A percentile compares a stretch with the other conserved stretches of the same genome.
Evolutionary conservation across 352 stramenopile species (phyloP).

Genomic region (Pythium pyrilobum): DNA sequence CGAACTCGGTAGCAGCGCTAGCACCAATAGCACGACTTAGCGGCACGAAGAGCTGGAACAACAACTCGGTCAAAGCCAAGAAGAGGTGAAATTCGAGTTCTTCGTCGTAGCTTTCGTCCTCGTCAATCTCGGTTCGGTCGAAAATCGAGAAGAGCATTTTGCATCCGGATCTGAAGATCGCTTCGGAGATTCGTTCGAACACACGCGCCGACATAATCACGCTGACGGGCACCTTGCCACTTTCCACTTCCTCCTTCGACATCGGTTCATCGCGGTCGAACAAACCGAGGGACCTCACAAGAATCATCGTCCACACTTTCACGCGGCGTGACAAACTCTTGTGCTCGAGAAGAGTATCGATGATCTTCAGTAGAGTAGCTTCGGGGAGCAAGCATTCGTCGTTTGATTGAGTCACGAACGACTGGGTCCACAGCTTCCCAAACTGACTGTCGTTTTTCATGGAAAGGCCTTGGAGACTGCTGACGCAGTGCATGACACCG

Average conservation of each 20-base stretch:
- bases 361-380: constrained; percentile 33
- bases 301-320: constrained; percentile 58
- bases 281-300: constrained; percentile 37
- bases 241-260: constrained; percentile 7
- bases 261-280: constrained; percentile 24
- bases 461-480: constrained; percentile 35
- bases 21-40: constrained; percentile 18
- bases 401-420: constrained; percentile 12
- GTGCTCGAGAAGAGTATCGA: constrained; percentile 39
- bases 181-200: constrained; percentile 9
- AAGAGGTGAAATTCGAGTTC: constrained; percentile 65
- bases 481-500: constrained; percentile 46
- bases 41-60: constrained; percentile 55
- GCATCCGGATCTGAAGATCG: constrained; percentile 16
- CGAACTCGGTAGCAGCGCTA: constrained; percentile 20
- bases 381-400: constrained; percentile 18
- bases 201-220: not conserved
- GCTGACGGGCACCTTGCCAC: constrained; percentile 4
- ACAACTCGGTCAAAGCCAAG: constrained; percentile 47
- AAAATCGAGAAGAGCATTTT: constrained; percentile 71
- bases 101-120: constrained; percentile 71
- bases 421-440: constrained; percentile 38
- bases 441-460: constrained; percentile 49
- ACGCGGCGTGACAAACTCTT: constrained; percentile 47
- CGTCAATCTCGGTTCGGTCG: constrained; percentile 58